Base-by-base conservation (phyloP, 805 yeast genomes). In the Cyberlindnera mycetangii region DNA sequence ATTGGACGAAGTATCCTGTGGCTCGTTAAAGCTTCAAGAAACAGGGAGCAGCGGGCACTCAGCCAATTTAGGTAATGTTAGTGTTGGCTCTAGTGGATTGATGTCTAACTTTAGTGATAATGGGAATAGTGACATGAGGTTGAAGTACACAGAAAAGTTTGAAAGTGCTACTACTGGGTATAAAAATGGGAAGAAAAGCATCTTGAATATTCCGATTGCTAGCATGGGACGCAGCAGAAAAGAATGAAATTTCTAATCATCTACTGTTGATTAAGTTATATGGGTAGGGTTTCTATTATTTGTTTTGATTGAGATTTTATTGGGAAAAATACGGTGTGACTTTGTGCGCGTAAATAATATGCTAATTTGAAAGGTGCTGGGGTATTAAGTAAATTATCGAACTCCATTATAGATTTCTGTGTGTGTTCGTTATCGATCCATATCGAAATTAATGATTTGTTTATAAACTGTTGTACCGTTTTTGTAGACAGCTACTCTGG, bases 131-230 rank as follows among this genome's bases (percentile, higher is more conserved):
- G 48, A 33, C 17, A 14, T 50, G 34, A 47, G 51, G 34, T 27
- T 32, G 35, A 50, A 50, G 44, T 43, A 34, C 17, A 43, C 34
- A 12, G 46, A 41, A 21, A 45, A 42, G 42, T 42, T 47, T 20
- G 54, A 50, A 19, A 34, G 16, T 24, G 45, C 36, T 14, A 31
- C 50, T 0, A 44, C 40, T 12, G 49, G 41, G 15, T 39, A 32
- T 19, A 37, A 32, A 20, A 21, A 37, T 27, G 37, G 41, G 2
- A 52, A 48, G 32, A 48, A 43, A 5, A 49, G 54, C 16, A 54
- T 57, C 14, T 32, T 57, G 28, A 55, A 52, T 30, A 54, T 57
- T n/a, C 56, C 58, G 2, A 56, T 57, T 22, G 45, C 56, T 2
- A 57, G 57, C 28, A 17, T 57, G 37, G 47, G 51, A 14, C 46